Percentiles rank a stretch among this genome's conserved stretches.
phyloP scores from a whole-genome alignment of 225 moss, liverwort and hornwort species.

The Rhytidiadelphus loreus region DNA sequence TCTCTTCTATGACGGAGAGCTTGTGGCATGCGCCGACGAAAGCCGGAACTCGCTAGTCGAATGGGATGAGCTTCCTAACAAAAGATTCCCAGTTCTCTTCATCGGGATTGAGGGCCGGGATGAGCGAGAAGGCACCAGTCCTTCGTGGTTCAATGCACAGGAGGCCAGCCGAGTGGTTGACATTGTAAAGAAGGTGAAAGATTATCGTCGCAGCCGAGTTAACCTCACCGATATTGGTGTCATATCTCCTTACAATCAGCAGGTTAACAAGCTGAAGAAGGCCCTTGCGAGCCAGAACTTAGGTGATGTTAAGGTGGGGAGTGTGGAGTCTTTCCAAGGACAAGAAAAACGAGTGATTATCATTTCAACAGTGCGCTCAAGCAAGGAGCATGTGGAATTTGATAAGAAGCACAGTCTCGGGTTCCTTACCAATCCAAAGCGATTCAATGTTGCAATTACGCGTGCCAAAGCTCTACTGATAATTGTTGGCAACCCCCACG shows the following conservation, averaged over 20 bases:
- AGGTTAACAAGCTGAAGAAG: slow-evolving; percentile 50
- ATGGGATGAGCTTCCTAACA: slow-evolving; percentile 49
- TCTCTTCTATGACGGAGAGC: slow-evolving; percentile 50
- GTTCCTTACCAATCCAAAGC: slow-evolving; percentile 46
- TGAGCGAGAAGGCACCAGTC: slow-evolving; percentile 50
- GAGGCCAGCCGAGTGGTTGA: slow-evolving; percentile 56
- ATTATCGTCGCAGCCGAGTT: slow-evolving; percentile 40
- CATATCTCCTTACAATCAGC: slow-evolving; percentile 55
- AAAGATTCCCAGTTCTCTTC: slow-evolving; percentile 38
- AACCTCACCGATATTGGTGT: slow-evolving; percentile 35
- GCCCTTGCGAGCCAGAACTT: slow-evolving; percentile 32
- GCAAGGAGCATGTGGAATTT: slow-evolving; percentile 44
- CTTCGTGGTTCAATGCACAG: slow-evolving; percentile 58
- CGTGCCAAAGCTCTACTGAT: slow-evolving; percentile 51
- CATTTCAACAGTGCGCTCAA: slow-evolving; percentile 54
- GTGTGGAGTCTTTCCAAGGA: slow-evolving; percentile 51
- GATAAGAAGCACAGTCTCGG: slow-evolving; percentile 49
- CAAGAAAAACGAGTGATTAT: slow-evolving; percentile 55
- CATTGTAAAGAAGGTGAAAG: slow-evolving; percentile 41
- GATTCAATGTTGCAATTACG: slow-evolving; percentile 53
- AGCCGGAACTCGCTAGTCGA: slow-evolving; percentile 40
- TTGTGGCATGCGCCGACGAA: slow-evolving; percentile 50
- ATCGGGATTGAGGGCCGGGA: slow-evolving; percentile 51
- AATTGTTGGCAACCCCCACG: slow-evolving; percentile 44
- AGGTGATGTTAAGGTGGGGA: slow-evolving; percentile 45